Conservation (phyloP, 495 filamentous ascomycete species). For the Penicillium pulvis region DNA sequence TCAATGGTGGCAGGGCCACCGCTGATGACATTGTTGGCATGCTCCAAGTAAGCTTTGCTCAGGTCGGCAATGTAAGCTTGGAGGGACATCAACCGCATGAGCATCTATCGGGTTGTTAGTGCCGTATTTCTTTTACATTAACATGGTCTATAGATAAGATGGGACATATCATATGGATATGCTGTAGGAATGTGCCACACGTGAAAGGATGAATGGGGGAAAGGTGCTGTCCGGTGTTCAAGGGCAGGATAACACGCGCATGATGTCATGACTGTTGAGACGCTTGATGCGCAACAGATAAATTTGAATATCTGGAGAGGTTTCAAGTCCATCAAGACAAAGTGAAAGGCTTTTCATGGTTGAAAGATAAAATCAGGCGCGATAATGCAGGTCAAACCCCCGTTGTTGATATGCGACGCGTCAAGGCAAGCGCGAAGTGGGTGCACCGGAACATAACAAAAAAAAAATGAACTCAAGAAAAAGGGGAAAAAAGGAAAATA, state of each 20-base stretch:
- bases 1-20: slow-evolving; percentile 58
- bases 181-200: neutral
- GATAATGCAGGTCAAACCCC: slow-evolving; percentile 6
- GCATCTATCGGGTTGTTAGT: slow-evolving; percentile 54
- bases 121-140: neutral
- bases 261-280: slow-evolving; percentile 1
- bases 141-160: neutral
- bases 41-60: slow-evolving; percentile 76
- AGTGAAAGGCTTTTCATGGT: slow-evolving; percentile 4
- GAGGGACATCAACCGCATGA: slow-evolving; percentile 70
- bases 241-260: neutral
- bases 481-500: slow-evolving; percentile 11
- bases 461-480: slow-evolving; percentile 13
- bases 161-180: neutral
- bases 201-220: neutral
- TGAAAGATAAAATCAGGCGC: neutral
- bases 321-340: neutral
- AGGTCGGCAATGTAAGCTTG: slow-evolving; percentile 73
- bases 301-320: neutral
- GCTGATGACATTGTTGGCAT: slow-evolving; percentile 76
- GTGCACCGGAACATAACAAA: slow-evolving; percentile 12
- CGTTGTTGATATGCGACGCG: slow-evolving; percentile 26
- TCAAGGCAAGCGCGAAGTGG: slow-evolving; percentile 19
- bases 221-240: neutral
- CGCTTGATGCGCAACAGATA: neutral